Base-by-base conservation (phyloP, 768 basidiomycete genomes). In the Suillus luteus region DNA sequence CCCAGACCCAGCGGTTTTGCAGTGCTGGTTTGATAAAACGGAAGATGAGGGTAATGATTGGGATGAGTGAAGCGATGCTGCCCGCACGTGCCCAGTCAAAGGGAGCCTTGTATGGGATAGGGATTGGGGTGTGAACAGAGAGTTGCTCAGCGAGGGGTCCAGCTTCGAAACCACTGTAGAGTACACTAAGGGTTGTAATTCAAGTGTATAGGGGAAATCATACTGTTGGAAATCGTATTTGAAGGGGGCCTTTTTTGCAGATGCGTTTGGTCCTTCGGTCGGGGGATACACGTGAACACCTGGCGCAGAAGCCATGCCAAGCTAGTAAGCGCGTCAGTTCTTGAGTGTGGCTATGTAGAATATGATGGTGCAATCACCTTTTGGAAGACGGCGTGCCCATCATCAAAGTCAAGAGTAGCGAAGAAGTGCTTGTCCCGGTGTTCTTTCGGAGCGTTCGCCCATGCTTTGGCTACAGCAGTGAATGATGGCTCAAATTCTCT, bases 361-460 rank as follows among this genome's bases (percentile, higher is more conserved):
- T 14, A 48, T n/a, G 14, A 64, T 72, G 33, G 17, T 11, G 38
- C 5, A 31, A 31, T 58, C 59, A 93, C 95, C 81, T 86, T 87
- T 78, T 92, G 88, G 80, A 96, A 99, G 51, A 94, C 83, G 1
- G 79, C 75, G 61, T 86, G 82, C 9, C 86, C 89, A 43, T 91
- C 82, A 70, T 92, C 86, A 72, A 97, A 99, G 76, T 99, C 97
- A 37, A 94, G 75, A 14, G 88, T 89, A 10, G 88, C 97, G 72
- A 99, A 99, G 85, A 98, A 96, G 76, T 98, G 96, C 62, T 81
- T 79, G 73, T 93, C 83, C 48, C 89, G 85, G n/a, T 90, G 77
- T 24, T 80, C 80, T 62, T 82, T 69, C 9, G 91, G 76, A 10
- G 84, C 82, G 15, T 80, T 81, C 4, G 83, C 73, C 95, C 95